phyloP scores from a whole-genome alignment of 306 rosid species.

The Acacia crassicarpa region DNA sequence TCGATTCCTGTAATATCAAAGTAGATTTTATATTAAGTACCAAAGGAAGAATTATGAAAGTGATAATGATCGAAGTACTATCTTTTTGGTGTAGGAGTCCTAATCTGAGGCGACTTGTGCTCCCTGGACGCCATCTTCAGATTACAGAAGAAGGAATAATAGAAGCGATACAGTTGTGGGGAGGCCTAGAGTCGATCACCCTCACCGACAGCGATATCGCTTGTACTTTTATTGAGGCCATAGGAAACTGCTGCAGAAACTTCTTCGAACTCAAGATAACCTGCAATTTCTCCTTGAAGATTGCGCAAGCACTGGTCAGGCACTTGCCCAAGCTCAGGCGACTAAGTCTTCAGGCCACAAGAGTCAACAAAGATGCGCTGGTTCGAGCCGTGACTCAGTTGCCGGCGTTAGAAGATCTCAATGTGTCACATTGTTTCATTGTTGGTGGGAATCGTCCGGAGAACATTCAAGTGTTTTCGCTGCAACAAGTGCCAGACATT shows the following conservation, averaged over 20 bases:
- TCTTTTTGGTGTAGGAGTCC: constrained; percentile 25
- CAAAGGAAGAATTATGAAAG: neutral
- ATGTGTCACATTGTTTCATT: neutral
- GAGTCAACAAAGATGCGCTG: constrained; percentile 30
- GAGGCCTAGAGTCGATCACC: constrained; percentile 34
- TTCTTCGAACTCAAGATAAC: constrained; percentile 17
- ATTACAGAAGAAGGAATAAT: neutral
- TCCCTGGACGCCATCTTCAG: neutral
- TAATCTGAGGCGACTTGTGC: constrained; percentile 32
- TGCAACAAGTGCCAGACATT: neutral
- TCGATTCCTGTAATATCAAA: too few species aligned
- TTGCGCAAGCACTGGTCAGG: neutral
- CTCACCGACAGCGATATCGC: neutral
- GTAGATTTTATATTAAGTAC: too few species aligned
- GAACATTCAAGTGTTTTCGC: neutral
- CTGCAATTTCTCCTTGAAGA: neutral
- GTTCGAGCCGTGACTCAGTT: neutral
- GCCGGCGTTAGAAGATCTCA: constrained; percentile 1
- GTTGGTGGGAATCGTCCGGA: neutral
- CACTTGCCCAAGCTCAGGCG: constrained; percentile 18
- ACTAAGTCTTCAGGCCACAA: constrained; percentile 16
- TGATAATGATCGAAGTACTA: neutral
- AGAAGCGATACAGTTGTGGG: constrained; percentile 29
- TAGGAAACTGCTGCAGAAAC: constrained; percentile 2
- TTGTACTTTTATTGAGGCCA: neutral